Evolutionary conservation across 2,329 filamentous ascomycete species (phyloP), one percentile per base, ranked within the genome.

Genomic region (Monosporascus sp.): DNA sequence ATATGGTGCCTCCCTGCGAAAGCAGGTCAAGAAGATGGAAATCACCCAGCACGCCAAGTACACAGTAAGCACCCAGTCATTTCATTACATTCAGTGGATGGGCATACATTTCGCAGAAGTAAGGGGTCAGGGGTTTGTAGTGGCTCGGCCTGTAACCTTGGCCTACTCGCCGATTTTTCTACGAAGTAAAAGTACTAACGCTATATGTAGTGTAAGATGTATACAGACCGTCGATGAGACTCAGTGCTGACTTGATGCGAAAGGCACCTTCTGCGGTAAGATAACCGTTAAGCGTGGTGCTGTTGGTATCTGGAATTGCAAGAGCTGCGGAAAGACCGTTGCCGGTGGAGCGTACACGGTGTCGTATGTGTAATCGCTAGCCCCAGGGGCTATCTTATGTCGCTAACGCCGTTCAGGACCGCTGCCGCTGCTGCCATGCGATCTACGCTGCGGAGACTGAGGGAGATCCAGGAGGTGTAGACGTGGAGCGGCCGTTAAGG

Each of bases 21-120:
- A 97, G 86, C 92, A 91, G 77, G 88, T 94, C 74, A 97, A 97
- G 91, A 97, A 97, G 89, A 96, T 97, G 88, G 94, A 97, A 88
- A 89, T 97, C 77, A 89, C 90, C 71, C 94, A 97, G 80, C 94
- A 99, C 84, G 91, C 91, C 81, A 88, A 88, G 77, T 97, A 97
- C 53, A 55, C 51, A 44, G 58, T 41, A 51, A n/a, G 31, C 28
- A 11, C 17, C 28, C 28, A 2, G 28, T 31, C 5, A 11, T 31
- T 31, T 11, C 28, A 31, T 31, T 31, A 3, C 28, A 5, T 31
- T 31, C 9, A 11, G 9, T 31, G 1, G 3, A 24, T 5, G 28
- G 11, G 28, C 9, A 11, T 31, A 31, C 28, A 31, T 31, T 31
- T 31, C 28, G 9, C 9, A 5, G 9, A 9, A 11, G 28, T 11